Conservation (phyloP, 805 yeast species). For the Suhomyces vadensis region DNA sequence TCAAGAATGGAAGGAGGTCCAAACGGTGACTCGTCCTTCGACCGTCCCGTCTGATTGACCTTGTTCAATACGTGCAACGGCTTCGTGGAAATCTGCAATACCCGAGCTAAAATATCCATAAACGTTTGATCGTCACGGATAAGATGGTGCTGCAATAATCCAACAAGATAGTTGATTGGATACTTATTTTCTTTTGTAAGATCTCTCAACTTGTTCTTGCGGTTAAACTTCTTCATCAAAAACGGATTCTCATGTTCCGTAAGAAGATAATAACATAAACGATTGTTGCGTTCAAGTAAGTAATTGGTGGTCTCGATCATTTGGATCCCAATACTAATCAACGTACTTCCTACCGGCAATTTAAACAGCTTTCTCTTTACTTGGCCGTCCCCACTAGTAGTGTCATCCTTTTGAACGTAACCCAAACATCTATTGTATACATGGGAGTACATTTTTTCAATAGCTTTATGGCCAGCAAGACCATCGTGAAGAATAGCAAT, state of each 20-base stretch:
- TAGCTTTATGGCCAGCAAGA: conserved; percentile 54
- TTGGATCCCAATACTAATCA: conserved; percentile 73
- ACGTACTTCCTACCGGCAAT: conserved; percentile 64
- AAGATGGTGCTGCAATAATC: conserved; percentile 60
- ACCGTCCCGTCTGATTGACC: conserved; percentile 10
- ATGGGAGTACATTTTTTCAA: conserved; percentile 62
- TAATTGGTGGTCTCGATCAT: conserved; percentile 72
- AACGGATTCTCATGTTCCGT: conserved; percentile 66
- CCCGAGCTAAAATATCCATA: conserved; percentile 74
- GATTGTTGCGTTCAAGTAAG: conserved; percentile 64
- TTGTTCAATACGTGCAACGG: conserved; percentile 61
- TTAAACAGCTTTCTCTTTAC: conserved; percentile 16
- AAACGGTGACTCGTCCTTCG: conserved; percentile 22
- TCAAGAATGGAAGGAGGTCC: conserved; percentile 66
- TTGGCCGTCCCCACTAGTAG: conserved; percentile 7
- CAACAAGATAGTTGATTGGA: conserved; percentile 71
- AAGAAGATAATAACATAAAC: conserved; percentile 70
- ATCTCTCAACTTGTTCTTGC: conserved; percentile 24
- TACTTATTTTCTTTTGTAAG: conserved; percentile 49
- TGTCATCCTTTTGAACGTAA: conserved; percentile 11
- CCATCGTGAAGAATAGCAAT: conserved; percentile 77
- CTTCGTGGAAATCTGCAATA: conserved; percentile 74
- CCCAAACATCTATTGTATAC: conserved; percentile 49
- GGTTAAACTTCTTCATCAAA: conserved; percentile 33
- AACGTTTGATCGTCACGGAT: conserved; percentile 71